Evolutionary conservation across 805 yeast species (phyloP).

Genomic region (Teunomyces lycoperdinae): DNA sequence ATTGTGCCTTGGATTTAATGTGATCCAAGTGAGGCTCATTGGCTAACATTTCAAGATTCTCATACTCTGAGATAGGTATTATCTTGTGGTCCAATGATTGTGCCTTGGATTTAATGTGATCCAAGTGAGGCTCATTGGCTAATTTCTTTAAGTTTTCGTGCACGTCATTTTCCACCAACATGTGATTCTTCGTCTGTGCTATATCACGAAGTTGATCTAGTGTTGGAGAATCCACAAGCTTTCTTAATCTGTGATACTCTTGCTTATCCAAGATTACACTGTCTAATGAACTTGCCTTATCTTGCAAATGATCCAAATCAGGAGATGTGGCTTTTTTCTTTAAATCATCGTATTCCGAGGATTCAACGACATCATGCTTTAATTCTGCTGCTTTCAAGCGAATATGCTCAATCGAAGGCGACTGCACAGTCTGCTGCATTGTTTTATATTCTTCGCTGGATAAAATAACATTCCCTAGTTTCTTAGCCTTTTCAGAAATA

Average conservation of each 20-base stretch:
- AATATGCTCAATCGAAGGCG: slow-evolving; percentile 15
- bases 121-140: slow-evolving; percentile 15
- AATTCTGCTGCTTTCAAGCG: slow-evolving; percentile 10
- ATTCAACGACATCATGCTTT: slow-evolving; percentile 5
- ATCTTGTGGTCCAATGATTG: slow-evolving; percentile 6
- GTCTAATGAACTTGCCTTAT: background rate
- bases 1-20: slow-evolving; percentile 8
- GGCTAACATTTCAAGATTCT: slow-evolving; percentile 14
- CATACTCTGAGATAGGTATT: slow-evolving; percentile 17
- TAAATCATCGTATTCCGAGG: slow-evolving; percentile 1
- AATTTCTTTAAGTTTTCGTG: background rate
- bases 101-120: slow-evolving; percentile 9
- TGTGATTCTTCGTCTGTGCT: slow-evolving; percentile 4
- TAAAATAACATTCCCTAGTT: slow-evolving; percentile 15
- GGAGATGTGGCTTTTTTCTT: background rate
- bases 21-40: slow-evolving; percentile 10
- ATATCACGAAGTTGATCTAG: slow-evolving; percentile 6
- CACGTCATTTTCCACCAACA: slow-evolving; percentile 6
- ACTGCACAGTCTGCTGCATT: slow-evolving; percentile 9
- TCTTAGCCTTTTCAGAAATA: slow-evolving; percentile 14
- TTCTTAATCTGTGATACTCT: slow-evolving; percentile 11
- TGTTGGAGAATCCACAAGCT: slow-evolving; percentile 8
- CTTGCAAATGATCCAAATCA: slow-evolving; percentile 1
- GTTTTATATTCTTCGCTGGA: slow-evolving; percentile 15
- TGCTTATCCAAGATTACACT: background rate